Base-by-base conservation (phyloP, 2,329 filamentous ascomycete genomes). In the Sphaerulina musiva region DNA sequence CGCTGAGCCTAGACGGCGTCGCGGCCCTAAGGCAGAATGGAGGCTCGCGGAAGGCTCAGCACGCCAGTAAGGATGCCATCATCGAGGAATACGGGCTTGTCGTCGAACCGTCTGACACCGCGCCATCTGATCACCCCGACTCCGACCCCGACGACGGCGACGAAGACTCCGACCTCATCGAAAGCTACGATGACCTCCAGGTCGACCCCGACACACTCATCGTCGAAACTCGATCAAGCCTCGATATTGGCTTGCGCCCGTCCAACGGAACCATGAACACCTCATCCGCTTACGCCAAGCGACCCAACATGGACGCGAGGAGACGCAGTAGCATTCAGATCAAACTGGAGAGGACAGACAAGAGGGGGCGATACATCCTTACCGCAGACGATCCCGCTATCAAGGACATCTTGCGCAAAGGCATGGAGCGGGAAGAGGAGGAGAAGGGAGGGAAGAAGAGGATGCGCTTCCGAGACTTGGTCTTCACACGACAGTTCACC, bases 401-500 rank as follows among this genome's bases (percentile, higher is more conserved):
- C 39, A 71, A 70, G 43, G 74, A 77, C 10, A 73, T 78, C 29
- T 61, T 80, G 17, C 66, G 66, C 3, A 66, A 69, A 42, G 72
- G 72, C 29, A 65, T 77, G 17, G 72, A 75, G 55, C 66, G 72
- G 46, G 73, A 77, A 51, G 70, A 70, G 38, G 62, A 61, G 11
- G 68, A 67, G 10, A 56, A 59, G 39, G 61, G 64, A 9, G 51
- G 44, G 10, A 50, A 50, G 31, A 64, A 66, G 6, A 70, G 74
- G 20, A 68, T 64, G 32, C 69, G 69, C 11, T 72, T 79, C 43
- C 69, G 76, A 52, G 76, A 86, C 63, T 72, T 88, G 43, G 80
- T 87, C 48, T 91, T 90, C 66, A 89, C 85, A 0, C 76, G 80
- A 23, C 83, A 85, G 57, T 87, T 89, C 63, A 87, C 85, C 5